Evolutionary conservation across 257 asterid genomes (phyloP), one percentile per base, ranked within the genome.

Genomic region (Osmanthus fragrans): DNA sequence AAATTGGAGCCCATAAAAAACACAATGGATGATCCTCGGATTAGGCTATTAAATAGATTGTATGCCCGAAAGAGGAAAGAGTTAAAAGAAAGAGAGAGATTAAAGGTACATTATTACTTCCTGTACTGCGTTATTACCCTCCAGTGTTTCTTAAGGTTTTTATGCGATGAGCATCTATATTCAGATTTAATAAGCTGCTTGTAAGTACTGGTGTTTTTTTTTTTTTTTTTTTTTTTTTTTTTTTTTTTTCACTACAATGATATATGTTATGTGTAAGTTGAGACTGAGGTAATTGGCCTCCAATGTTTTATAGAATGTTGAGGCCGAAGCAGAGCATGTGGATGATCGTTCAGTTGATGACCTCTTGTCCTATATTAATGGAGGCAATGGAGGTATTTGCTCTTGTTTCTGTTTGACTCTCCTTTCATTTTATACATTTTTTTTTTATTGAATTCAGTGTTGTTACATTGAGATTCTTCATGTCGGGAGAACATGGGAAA

Each of bases 311-410:
- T 83, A 91, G 98, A 90, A 84, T 86, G 88, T 80, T 64, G 96
- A 90, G 80, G 84, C 78, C 69, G 99, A 89, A 89, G 99, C 87
- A 85, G 98, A 88, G 84, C 93, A 45, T 42, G 91, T 86, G 78
- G 99, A 93, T 85, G 90, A 90, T 36, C 97, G 98, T 63, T 91
- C 99, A 73, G 96, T 95, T 71, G 99, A 95, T 85, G 99, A 95
- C 81, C 94, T 95, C 58, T 84, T 95, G 77, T 90, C 97, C 23
- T 95, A 88, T 83, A 95, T 95, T 78, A 93, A 95, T 82, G 97
- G 98, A 77, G 88, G 73, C 74, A 77, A 82, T 86, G 91, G 76
- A 88, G 98, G 97, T 94, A 89, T 30, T 51, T 47, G 67, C 68
- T 63, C 71, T 73, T 80, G 4, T 54, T 3, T 67, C 68, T 15